These are phyloP conservation scores for Friedmanniomyces endolithicus DNA, from an alignment of 495 filamentous ascomycete genomes.

Conservation along the genomic window DNA sequence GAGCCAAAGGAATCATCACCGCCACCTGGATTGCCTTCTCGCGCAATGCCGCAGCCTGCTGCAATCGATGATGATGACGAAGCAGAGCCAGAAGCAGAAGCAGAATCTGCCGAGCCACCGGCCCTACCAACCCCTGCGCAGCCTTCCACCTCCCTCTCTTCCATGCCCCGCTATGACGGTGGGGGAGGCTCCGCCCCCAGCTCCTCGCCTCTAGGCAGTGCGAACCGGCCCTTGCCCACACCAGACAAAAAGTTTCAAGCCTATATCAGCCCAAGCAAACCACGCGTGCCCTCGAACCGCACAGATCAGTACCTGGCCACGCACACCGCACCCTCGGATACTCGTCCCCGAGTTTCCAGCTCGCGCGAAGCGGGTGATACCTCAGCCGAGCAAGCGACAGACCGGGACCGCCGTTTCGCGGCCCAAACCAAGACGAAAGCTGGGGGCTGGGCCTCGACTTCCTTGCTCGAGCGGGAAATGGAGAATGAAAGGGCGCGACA, in stretches of 20 bases:
- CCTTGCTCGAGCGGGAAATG: constrained; percentile 87
- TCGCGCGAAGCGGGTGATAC: constrained; percentile 49
- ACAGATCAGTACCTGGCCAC: constrained; percentile 36
- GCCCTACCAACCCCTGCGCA: neutral
- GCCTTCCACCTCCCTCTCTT: constrained; percentile 11
- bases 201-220: constrained; percentile 15
- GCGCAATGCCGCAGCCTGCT: constrained; percentile 8
- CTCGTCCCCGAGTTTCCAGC: constrained; percentile 28
- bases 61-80: neutral
- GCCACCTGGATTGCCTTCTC: neutral
- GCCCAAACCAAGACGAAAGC: constrained; percentile 59
- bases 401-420: constrained; percentile 52
- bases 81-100: neutral
- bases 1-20: neutral
- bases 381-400: constrained; percentile 48
- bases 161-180: constrained; percentile 7
- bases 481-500: constrained; percentile 86
- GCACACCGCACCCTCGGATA: constrained; percentile 39
- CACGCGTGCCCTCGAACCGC: constrained; percentile 10
- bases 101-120: neutral
- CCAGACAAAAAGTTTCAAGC: constrained; percentile 22
- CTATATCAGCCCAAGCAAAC: constrained; percentile 22
- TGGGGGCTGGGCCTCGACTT: constrained; percentile 65
- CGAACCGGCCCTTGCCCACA: constrained; percentile 21
- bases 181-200: constrained; percentile 8